These are phyloP conservation scores for Raddia distichophylla DNA, from an alignment of 176 grass and related monocot genomes.

Conservation along the genomic window DNA sequence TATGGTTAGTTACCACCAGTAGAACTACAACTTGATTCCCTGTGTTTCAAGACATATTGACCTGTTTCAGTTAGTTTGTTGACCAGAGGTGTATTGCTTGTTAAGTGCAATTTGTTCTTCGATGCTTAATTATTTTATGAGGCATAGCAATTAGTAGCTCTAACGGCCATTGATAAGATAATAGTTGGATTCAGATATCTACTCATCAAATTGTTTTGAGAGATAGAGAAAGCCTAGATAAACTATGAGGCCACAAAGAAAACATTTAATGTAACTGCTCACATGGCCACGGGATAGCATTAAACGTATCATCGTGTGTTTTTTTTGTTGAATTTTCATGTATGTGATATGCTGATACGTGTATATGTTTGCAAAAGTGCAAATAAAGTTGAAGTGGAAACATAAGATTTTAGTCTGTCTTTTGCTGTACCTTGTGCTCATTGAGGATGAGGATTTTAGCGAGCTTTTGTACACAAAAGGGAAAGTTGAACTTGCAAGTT, in stretches of 20 bases:
- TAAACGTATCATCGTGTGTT: background rate
- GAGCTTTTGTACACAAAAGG: background rate
- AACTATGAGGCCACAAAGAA: background rate
- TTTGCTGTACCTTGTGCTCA: background rate
- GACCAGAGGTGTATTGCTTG: background rate
- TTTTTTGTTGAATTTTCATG: background rate
- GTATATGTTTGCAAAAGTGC: conserved; percentile 24
- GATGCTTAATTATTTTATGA: conserved; percentile 12
- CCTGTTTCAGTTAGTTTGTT: conserved; percentile 2
- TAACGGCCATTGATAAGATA: background rate
- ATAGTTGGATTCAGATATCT: background rate
- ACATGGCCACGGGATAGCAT: background rate
- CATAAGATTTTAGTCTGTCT: conserved; percentile 4
- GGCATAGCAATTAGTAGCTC: background rate
- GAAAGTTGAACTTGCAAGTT: background rate
- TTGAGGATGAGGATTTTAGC: background rate
- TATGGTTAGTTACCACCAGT: conserved; percentile 65
- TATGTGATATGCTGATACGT: background rate
- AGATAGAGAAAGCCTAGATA: background rate
- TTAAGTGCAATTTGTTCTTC: conserved; percentile 8
- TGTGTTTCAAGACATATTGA: background rate
- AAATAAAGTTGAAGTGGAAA: background rate
- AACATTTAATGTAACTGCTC: conserved; percentile 2
- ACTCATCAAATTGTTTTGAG: background rate
- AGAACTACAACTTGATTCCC: background rate